Evolutionary conservation across 2,329 filamentous ascomycete species (phyloP).

Genomic region (Nemania sp.): DNA sequence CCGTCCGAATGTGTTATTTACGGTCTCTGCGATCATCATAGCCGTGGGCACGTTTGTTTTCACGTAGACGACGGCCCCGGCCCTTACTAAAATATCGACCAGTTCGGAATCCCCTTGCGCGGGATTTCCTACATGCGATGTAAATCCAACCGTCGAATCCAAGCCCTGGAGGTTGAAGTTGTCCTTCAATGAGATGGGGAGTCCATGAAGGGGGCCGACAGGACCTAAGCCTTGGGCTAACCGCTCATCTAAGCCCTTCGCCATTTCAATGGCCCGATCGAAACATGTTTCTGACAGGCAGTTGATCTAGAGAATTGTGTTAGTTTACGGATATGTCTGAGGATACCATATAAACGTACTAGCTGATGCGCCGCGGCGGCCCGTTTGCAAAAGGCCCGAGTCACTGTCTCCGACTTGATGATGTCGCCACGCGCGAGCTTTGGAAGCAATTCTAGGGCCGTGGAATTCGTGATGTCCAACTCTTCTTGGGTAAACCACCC

Average conservation of each 20-base stretch:
- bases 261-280: slow-evolving; percentile 53
- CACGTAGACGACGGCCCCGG: slow-evolving; percentile 59
- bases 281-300: slow-evolving; percentile 60
- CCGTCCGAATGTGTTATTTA: slow-evolving; percentile 67
- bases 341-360: no score
- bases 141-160: slow-evolving; percentile 66
- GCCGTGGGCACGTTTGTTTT: slow-evolving; percentile 64
- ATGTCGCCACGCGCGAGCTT: slow-evolving; percentile 44
- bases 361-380: slow-evolving; percentile 45
- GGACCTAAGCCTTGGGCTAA: slow-evolving; percentile 50
- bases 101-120: slow-evolving; percentile 48
- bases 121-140: slow-evolving; percentile 62
- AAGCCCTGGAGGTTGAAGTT: slow-evolving; percentile 66
- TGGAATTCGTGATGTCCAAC: slow-evolving; percentile 43
- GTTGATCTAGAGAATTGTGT: slow-evolving; percentile 43
- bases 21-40: slow-evolving; percentile 70
- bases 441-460: slow-evolving; percentile 40
- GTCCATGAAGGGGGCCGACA: slow-evolving; percentile 65
- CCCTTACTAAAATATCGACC: slow-evolving; percentile 46
- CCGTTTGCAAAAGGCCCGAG: slow-evolving; percentile 45
- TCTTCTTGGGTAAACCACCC: slow-evolving; percentile 60
- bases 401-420: slow-evolving; percentile 43
- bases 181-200: slow-evolving; percentile 71
- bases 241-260: slow-evolving; percentile 54
- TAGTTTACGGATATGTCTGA: slow-evolving; percentile 2